Base-by-base conservation (phyloP, 129 eudicot genomes). In the Lonicera japonica region DNA sequence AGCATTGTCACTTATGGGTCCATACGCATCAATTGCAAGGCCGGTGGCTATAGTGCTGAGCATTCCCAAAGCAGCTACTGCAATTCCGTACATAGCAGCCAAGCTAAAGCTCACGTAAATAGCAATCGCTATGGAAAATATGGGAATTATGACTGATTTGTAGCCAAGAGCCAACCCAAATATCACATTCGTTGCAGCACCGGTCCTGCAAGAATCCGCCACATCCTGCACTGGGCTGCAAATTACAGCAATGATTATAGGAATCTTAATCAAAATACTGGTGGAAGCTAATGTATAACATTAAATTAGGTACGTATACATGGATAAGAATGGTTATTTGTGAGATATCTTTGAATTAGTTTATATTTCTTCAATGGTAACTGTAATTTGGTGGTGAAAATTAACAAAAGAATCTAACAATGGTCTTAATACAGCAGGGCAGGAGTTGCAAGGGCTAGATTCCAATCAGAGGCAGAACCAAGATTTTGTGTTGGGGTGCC, bases 61-160 rank as follows among this genome's bases (percentile, higher is more conserved):
- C 85, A 79, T 79, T 21, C 85, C 85, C 45, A 79, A 29, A 45
- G 85, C 85, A 66, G 85, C 77, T 29, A 74, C 70, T 25, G 85
- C 80, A 43, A 79, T 67, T 58, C 85, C 85, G 25, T 79, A 79
- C 85, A 79, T 79, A 50, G 80, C 85, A 61, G 85, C 85, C 62
- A 79, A 71, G 55, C 72, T 75, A 61, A 75, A 75, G 55, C 85
- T 79, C n/a, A 79, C 78, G 40, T 70, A 79, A 5, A 79, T 79
- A 52, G 72, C 66, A 5, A 71, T 40, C 15, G 85, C 69, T 3
- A 79, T 79, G 43, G 85, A 77, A 70, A 79, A 75, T 66, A 79
- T 72, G 17, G 82, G 82, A 71, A 77, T 38, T 14, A 77, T 71
- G 24, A 67, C 74, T 0, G 77, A 77, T 71, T 77, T 71, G 58